Evolutionary conservation across 2,329 filamentous ascomycete genomes (phyloP).

Genomic region (Tympanopsis confertula): DNA sequence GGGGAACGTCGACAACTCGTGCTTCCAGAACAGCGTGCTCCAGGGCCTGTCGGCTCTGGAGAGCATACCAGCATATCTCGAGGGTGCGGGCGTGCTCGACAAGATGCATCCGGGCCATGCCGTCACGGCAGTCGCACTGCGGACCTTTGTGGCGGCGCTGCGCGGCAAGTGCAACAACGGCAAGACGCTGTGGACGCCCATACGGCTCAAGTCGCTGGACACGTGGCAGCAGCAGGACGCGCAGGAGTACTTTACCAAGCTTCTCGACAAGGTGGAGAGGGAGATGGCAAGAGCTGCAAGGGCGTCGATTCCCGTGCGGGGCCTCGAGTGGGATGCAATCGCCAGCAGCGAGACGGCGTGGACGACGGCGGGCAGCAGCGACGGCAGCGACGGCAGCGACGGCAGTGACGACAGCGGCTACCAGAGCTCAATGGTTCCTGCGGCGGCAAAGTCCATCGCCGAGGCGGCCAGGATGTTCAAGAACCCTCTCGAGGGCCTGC

Average conservation of each 20-base stretch:
- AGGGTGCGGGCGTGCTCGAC: constrained; percentile 14
- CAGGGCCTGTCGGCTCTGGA: constrained; percentile 71
- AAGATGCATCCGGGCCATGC: constrained; percentile 12
- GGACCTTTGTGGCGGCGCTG: constrained; percentile 56
- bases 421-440: constrained; percentile 27
- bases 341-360: not conserved
- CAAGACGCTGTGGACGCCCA: constrained; percentile 69
- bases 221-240: constrained; percentile 96
- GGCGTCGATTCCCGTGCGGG: constrained; percentile 16
- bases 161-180: constrained; percentile 63
- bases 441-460: constrained; percentile 16
- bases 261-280: constrained; percentile 74
- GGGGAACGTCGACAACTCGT: constrained; percentile 88
- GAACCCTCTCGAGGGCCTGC: constrained; percentile 77
- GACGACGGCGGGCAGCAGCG: constrained; percentile 9
- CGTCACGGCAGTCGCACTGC: constrained; percentile 37
- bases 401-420: constrained; percentile 47
- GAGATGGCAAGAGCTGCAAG: constrained; percentile 47
- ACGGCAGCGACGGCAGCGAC: constrained; percentile 23
- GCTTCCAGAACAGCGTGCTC: constrained; percentile 93
- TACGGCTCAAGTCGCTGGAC: constrained; percentile 78
- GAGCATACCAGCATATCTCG: constrained; percentile 57
- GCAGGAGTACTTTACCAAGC: constrained; percentile 89
- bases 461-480: constrained; percentile 27
- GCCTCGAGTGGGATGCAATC: constrained; percentile 19